These are phyloP conservation scores for Stemphylium vesicarium DNA, from an alignment of 2,329 filamentous ascomycete genomes.

Conservation along the genomic window DNA sequence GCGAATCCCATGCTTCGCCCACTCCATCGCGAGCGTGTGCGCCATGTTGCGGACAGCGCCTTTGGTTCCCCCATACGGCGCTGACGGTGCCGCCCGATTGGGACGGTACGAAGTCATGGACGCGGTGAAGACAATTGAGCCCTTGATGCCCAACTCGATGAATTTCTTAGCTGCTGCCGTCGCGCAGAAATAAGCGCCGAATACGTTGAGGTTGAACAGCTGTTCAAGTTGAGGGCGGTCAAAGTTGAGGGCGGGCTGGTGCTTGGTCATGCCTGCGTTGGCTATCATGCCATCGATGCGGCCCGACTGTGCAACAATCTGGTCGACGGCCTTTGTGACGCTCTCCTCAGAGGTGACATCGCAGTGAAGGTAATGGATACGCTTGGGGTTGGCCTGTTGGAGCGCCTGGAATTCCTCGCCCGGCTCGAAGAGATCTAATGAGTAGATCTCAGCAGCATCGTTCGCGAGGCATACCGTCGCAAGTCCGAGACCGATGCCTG, in stretches of 20 bases:
- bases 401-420: constrained; percentile 55
- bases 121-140: constrained; percentile 57
- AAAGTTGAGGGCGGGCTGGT: constrained; percentile 60
- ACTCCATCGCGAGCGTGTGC: constrained; percentile 75
- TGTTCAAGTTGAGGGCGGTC: constrained; percentile 57
- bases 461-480: constrained; percentile 57
- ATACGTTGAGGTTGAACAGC: constrained; percentile 58
- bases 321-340: constrained; percentile 54
- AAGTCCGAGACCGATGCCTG: constrained; percentile 51
- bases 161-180: constrained; percentile 55
- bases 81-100: constrained; percentile 60
- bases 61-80: constrained; percentile 55
- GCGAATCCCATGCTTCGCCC: constrained; percentile 80
- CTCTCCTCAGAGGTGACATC: constrained; percentile 58
- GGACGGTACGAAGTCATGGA: constrained; percentile 59
- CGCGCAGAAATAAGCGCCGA: constrained; percentile 55
- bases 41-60: constrained; percentile 53
- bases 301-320: constrained; percentile 55
- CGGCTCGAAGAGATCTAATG: constrained; percentile 56
- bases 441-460: constrained; percentile 56
- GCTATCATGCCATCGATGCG: constrained; percentile 60
- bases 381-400: constrained; percentile 51
- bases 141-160: constrained; percentile 55
- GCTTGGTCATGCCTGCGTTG: constrained; percentile 60
- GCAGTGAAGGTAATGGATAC: constrained; percentile 54